A percentile compares a stretch with the other conserved stretches of the same genome.
phyloP scores from a whole-genome alignment of 139 green algal genomes.

The Nannochloris sp. region DNA sequence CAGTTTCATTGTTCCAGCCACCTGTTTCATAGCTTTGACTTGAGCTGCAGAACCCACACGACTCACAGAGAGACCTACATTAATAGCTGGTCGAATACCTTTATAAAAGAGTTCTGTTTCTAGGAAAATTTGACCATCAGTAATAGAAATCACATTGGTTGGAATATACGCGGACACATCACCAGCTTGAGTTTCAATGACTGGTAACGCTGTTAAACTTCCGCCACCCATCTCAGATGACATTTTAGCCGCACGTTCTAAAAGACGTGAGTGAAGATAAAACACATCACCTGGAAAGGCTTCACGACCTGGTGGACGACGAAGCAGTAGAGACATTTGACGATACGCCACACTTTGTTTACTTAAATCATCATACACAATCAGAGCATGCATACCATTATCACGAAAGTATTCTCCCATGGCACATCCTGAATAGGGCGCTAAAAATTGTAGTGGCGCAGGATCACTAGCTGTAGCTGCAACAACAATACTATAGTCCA shows the following conservation, averaged over 20 bases:
- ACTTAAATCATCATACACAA: constrained; percentile 83
- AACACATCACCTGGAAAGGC: constrained; percentile 84
- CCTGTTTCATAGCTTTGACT: constrained; percentile 84
- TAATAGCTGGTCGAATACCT: constrained; percentile 80
- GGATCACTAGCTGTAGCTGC: constrained; percentile 80
- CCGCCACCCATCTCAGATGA: constrained; percentile 51
- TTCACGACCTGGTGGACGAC: constrained; percentile 80
- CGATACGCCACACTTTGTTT: constrained; percentile 88
- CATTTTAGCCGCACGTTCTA: constrained; percentile 75
- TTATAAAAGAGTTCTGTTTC: constrained; percentile 86
- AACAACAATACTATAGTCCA: constrained; percentile 21
- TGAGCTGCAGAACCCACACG: constrained; percentile 80
- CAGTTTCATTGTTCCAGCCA: constrained; percentile 31
- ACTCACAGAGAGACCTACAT: constrained; percentile 78
- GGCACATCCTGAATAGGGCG: constrained; percentile 81
- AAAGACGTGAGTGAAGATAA: constrained; percentile 79
- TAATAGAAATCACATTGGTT: constrained; percentile 91
- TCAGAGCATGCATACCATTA: constrained; percentile 49
- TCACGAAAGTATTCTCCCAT: constrained; percentile 74
- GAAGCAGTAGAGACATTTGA: constrained; percentile 84
- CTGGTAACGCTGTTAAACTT: constrained; percentile 73
- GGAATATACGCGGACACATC: constrained; percentile 83
- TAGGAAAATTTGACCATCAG: constrained; percentile 82
- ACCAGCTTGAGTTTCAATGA: constrained; percentile 77
- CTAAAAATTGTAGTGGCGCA: constrained; percentile 83